Percentiles rank a stretch among this genome's conserved stretches.
Evolutionary conservation across 2,329 filamentous ascomycete genomes (phyloP).

Genomic region (Colletotrichum lupini): DNA sequence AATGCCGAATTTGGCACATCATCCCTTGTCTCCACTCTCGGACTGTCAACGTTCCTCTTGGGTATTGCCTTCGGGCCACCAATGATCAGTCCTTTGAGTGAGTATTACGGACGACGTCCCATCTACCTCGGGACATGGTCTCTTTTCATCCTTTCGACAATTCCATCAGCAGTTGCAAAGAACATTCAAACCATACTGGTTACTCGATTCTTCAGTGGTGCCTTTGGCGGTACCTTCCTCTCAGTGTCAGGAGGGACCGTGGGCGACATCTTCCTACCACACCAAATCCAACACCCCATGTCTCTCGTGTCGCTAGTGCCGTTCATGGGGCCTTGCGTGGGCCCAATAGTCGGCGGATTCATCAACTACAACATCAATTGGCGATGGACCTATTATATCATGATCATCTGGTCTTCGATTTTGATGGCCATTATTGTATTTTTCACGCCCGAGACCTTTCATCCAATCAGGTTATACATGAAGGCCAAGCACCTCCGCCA

Average conservation of each 20-base stretch:
- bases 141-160: constrained; percentile 81
- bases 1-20: constrained; percentile 78
- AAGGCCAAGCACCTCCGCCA: constrained; percentile 78
- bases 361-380: constrained; percentile 81
- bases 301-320: constrained; percentile 77
- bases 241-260: constrained; percentile 87
- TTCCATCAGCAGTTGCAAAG: constrained; percentile 82
- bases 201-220: constrained; percentile 79
- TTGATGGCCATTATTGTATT: constrained; percentile 73
- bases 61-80: constrained; percentile 74
- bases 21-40: constrained; percentile 79
- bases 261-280: constrained; percentile 77
- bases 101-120: constrained; percentile 85
- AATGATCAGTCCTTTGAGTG: constrained; percentile 71
- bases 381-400: constrained; percentile 86
- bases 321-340: constrained; percentile 70
- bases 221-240: constrained; percentile 75
- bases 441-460: constrained; percentile 89
- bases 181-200: constrained; percentile 84
- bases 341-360: constrained; percentile 79
- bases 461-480: constrained; percentile 74
- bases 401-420: constrained; percentile 81
- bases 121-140: constrained; percentile 83
- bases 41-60: constrained; percentile 84
- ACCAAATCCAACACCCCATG: constrained; percentile 83